Evolutionary conservation across 2,329 filamentous ascomycete species (phyloP).

Genomic region (Chaetothyriales sp.): DNA sequence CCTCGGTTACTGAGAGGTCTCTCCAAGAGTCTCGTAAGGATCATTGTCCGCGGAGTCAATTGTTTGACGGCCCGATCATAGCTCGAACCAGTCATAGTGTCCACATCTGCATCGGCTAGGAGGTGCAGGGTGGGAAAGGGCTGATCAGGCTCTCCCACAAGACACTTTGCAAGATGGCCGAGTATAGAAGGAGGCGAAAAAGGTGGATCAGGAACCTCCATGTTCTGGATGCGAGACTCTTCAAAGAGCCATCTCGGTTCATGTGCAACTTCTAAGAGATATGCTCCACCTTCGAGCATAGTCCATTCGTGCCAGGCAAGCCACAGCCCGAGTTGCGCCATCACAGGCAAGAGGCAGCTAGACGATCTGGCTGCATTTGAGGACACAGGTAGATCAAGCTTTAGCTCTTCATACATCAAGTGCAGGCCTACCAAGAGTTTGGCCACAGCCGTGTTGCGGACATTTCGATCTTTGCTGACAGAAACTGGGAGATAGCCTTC

Average conservation of each 20-base stretch:
- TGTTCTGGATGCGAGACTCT: conserved; percentile 31
- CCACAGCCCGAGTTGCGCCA: conserved; percentile 74
- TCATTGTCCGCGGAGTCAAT: not conserved
- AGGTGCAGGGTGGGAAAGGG: conserved; percentile 33
- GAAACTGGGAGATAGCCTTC: conserved; percentile 55
- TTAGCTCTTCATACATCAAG: conserved; percentile 77
- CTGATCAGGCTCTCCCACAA: conserved; percentile 16
- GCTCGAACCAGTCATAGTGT: not conserved
- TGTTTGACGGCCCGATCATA: not conserved
- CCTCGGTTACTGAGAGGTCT: not conserved
- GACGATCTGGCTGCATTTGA: conserved; percentile 29
- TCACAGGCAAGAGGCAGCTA: conserved; percentile 51
- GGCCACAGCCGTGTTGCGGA: conserved; percentile 50
- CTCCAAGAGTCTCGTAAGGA: not conserved
- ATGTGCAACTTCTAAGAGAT: conserved; percentile 46
- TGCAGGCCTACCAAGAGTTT: conserved; percentile 64
- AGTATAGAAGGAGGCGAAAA: conserved; percentile 48
- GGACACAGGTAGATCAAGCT: conserved; percentile 53
- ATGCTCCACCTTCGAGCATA: conserved; percentile 39
- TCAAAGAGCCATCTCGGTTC: conserved; percentile 45
- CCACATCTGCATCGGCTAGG: conserved; percentile 20
- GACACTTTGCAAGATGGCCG: conserved; percentile 31
- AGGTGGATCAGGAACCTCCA: conserved; percentile 35
- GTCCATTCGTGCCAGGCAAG: conserved; percentile 58
- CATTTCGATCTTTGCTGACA: conserved; percentile 38